Percentiles rank a stretch among this genome's conserved stretches.
Conservation (phyloP, 345 rosid species). For the Mercurialis annua region DNA sequence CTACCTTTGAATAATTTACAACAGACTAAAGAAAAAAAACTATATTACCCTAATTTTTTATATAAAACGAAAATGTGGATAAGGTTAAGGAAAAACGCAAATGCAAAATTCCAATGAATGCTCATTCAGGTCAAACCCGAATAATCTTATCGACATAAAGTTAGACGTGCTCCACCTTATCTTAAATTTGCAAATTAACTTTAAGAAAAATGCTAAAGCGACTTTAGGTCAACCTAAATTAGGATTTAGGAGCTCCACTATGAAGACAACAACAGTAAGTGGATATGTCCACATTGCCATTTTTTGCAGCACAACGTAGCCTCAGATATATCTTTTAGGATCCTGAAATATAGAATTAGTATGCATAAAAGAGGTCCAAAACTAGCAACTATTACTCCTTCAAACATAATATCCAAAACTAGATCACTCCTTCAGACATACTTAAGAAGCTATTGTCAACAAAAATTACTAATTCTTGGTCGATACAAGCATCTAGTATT, state of each 20-base stretch:
- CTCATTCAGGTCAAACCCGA: neutral
- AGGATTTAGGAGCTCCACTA: neutral
- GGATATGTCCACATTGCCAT: neutral
- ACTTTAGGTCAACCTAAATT: too few species aligned
- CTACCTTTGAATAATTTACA: too few species aligned
- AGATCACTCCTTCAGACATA: conserved; percentile 1
- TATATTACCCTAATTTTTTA: too few species aligned
- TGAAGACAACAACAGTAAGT: neutral
- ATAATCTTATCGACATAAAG: neutral
- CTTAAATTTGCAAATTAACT: too few species aligned
- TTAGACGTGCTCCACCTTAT: neutral
- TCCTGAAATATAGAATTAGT: neutral
- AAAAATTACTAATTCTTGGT: neutral
- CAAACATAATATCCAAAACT: neutral
- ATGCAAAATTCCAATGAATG: too few species aligned
- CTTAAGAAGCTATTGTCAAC: conserved; percentile 2
- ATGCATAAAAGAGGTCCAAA: too few species aligned
- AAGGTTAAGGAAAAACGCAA: too few species aligned
- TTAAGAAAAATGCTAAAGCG: too few species aligned
- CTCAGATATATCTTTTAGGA: neutral
- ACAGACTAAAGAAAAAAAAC: too few species aligned
- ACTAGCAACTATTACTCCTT: neutral
- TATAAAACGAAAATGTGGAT: too few species aligned
- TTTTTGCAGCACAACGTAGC: neutral
- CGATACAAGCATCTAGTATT: conserved; percentile 8